phyloP scores from a whole-genome alignment of 139 green algal species.

The Parachlorella kessleri region DNA sequence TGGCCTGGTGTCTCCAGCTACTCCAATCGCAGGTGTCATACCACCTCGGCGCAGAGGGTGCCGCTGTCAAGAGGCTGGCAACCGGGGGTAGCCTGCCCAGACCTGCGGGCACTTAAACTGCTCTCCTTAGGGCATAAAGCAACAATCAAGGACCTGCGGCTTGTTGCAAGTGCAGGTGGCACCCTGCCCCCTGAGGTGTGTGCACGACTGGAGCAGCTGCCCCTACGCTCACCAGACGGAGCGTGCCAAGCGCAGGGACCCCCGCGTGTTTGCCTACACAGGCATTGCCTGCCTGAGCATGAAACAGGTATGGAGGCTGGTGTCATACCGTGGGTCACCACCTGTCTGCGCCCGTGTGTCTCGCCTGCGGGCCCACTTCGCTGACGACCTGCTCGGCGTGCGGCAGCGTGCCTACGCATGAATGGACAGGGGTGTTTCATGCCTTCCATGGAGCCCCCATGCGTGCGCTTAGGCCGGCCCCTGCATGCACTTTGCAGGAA shows the following conservation, averaged over 20 bases:
- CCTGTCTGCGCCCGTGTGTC: no score
- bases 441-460: background rate
- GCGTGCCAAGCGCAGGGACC: constrained; percentile 87
- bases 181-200: background rate
- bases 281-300: constrained; percentile 92
- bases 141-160: no score
- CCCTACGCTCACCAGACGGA: constrained; percentile 93
- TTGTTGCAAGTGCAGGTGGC: no score
- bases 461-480: background rate
- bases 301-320: constrained; percentile 59
- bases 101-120: no score
- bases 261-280: constrained; percentile 78
- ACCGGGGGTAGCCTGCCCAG: no score
- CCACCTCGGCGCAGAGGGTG: no score
- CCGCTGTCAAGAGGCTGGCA: no score
- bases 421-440: background rate
- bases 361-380: background rate
- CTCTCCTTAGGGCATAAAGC: no score
- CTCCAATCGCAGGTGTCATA: no score
- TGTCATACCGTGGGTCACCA: no score
- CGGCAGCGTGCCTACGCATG: no score
- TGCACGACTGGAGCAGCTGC: constrained; percentile 33
- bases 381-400: background rate
- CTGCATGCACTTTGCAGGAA: background rate
- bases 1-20: no score